Percentiles rank a stretch among this genome's conserved stretches.
These are phyloP conservation scores for Discostella stelligeroides DNA, from an alignment of 108 stramenopile species.

Conservation along the genomic window DNA sequence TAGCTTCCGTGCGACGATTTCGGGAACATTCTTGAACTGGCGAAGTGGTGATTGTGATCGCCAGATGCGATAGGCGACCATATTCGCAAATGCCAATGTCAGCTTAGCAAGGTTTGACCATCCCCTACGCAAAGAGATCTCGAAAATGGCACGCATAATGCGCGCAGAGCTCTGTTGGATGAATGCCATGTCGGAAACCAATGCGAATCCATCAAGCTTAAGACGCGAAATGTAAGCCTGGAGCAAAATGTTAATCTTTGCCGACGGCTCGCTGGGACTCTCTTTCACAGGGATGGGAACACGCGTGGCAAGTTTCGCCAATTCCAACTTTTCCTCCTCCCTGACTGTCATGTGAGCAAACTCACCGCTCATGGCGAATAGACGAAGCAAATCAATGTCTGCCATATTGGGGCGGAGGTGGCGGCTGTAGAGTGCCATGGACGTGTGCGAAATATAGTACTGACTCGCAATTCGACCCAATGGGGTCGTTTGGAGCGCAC, in stretches of 20 bases:
- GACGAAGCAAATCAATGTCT: conserved; percentile 96
- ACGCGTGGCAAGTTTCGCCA: conserved; percentile 90
- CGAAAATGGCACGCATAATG: conserved; percentile 96
- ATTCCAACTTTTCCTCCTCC: conserved; percentile 98
- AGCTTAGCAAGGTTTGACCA: conserved; percentile 95
- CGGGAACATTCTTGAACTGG: conserved; percentile 93
- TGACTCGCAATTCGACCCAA: conserved; percentile 97
- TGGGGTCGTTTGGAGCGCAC: conserved; percentile 91
- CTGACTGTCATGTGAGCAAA: conserved; percentile 96
- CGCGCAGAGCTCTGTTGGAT: conserved; percentile 98
- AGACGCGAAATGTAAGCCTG: conserved; percentile 98
- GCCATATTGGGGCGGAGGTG: conserved; percentile 96
- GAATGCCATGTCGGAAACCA: conserved; percentile 98
- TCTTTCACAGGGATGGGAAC: conserved; percentile 99
- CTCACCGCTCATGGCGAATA: conserved; percentile 96
- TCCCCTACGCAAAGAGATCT: conserved; percentile 92
- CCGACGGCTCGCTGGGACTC: conserved; percentile 90
- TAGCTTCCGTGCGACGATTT: conserved; percentile 91
- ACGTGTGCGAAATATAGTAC: conserved; percentile 96
- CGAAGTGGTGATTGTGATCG: conserved; percentile 95
- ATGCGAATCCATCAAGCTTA: conserved; percentile 98
- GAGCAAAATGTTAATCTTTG: conserved; percentile 97
- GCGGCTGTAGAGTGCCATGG: conserved; percentile 95
- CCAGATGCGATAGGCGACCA: conserved; percentile 96
- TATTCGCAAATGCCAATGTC: conserved; percentile 91